Base-by-base conservation (phyloP, 257 asterid genomes). In the Nicotiana attenuata region DNA sequence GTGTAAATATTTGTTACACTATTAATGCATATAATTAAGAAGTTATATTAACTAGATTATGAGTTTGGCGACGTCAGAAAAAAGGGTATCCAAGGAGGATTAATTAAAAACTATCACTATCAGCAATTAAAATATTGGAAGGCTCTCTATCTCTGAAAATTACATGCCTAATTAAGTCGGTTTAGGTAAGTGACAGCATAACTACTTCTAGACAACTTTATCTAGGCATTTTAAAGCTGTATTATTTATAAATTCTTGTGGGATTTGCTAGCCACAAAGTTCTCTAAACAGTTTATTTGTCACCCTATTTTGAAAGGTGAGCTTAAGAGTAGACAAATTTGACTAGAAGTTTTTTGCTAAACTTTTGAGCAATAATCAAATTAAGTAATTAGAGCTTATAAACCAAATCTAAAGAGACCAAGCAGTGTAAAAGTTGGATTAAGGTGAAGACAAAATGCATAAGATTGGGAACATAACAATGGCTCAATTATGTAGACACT, bases 311-410 rank as follows among this genome's bases (percentile, higher is more conserved):
- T 75, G 91, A 89, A 81, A 84, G 79, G 80, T 82, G 89, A 73
- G 89, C 90, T 81, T 81, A 17, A 83, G 80, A 80, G 67, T 45
- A 82, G 92, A 86, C 94, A 88, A 88, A 85, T 86, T 88, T 88
- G 89, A 88, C 87, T 77, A 77, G 88, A 75, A 65, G 20, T 50
- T 61, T 79, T 78, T 85, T 84, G 89, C 55, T 84, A 77, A 71
- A 87, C 87, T 85, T 65, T 67, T 79, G 28, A 81, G 53, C 71
- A 55, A 57, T 69, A 55, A 71, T 45, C 4, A 82, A n/a, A 59
- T 19, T 20, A 71, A 69, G 38, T 69, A 69, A 38, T 38, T 38
- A 38, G 11, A 38, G 31, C 3, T 38, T 0, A 22, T 2, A 71
- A 69, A 22, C 35, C 6, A 69, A 69, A 38, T 69, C 28, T 26